Evolutionary conservation across 2,329 filamentous ascomycete genomes (phyloP), one percentile per base, ranked within the genome.

Genomic region (Rhytidhysteron rufulum): DNA sequence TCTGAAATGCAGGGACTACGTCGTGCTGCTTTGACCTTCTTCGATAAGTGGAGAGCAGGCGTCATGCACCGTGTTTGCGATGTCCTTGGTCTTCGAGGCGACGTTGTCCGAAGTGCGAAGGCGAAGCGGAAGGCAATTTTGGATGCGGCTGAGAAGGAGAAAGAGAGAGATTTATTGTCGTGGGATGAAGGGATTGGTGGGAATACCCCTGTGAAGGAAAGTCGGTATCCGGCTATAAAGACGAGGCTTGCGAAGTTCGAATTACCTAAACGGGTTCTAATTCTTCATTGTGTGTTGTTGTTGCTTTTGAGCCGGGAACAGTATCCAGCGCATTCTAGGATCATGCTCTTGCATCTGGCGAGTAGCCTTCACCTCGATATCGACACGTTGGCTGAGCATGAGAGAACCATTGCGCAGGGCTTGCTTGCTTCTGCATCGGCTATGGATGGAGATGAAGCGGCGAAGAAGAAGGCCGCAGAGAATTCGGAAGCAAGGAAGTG

Each of bases 381-480:
- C 17, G 74, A 75, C 37, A 65, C 81, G 2, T 72, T 91, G 5
- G 74, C 79, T 11, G 74, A 82, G 30, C 80, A 89, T 43, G 88
- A 97, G 62, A 74, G 78, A 30, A 82, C 86, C 44, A 74, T 95
- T 11, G 86, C 87, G 0, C 77, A 80, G 40, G 84, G 80, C 1
- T 70, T 96, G 1, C 77, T 91, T 1, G 55, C 56, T 3, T 81
- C 85, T 34, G 85, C 86, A 4, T 58, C 56, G 9, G 75, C 81
- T 17, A 85, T 93, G 75, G 82, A 82, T 1, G 86, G 85, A 0
- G 85, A 89, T 48, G 79, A 82, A 3, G 86, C 91, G 57, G 80
- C 81, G 0, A 79, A 83, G 55, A 86, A 85, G 57, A 80, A 84
- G 42, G 76, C 70, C 1, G 82, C 88, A 36, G 82, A 86, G 47